These are phyloP conservation scores for Geranium brycei DNA, from an alignment of 345 rosid species.

Conservation along the genomic window DNA sequence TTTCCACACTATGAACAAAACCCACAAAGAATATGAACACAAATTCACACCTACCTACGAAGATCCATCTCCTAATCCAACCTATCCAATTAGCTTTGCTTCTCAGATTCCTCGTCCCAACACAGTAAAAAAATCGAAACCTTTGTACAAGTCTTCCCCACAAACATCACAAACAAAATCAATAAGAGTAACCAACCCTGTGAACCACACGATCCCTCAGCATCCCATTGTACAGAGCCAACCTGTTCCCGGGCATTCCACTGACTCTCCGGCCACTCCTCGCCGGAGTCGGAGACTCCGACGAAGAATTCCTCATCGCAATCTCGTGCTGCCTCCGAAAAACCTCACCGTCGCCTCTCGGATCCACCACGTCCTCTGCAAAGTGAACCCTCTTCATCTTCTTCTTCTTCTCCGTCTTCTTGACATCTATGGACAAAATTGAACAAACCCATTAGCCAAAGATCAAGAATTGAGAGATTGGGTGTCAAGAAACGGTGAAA, in stretches of 20 bases:
- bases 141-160: not conserved
- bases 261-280: slow-evolving; percentile 9
- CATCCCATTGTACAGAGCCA: slow-evolving; percentile 55
- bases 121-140: not conserved
- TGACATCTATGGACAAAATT: slow-evolving; percentile 14
- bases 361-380: slow-evolving; percentile 51
- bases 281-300: slow-evolving; percentile 4
- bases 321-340: slow-evolving; percentile 25
- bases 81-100: no score
- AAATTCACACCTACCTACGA: no score
- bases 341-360: slow-evolving; percentile 31
- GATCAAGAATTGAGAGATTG: no score
- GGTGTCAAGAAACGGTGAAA: not conserved
- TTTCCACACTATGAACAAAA: no score
- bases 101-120: not conserved
- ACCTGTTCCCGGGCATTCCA: slow-evolving; percentile 55
- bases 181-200: slow-evolving; percentile 34
- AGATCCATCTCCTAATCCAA: no score
- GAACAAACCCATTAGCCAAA: not conserved
- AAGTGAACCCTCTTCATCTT: slow-evolving; percentile 42
- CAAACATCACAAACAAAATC: not conserved
- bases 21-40: no score
- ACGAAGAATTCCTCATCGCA: slow-evolving; percentile 3
- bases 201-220: slow-evolving; percentile 46
- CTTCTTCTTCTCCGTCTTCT: slow-evolving; percentile 16